Conservation (phyloP, 176 grass and related monocot species). For the Oryza rufipogon region DNA sequence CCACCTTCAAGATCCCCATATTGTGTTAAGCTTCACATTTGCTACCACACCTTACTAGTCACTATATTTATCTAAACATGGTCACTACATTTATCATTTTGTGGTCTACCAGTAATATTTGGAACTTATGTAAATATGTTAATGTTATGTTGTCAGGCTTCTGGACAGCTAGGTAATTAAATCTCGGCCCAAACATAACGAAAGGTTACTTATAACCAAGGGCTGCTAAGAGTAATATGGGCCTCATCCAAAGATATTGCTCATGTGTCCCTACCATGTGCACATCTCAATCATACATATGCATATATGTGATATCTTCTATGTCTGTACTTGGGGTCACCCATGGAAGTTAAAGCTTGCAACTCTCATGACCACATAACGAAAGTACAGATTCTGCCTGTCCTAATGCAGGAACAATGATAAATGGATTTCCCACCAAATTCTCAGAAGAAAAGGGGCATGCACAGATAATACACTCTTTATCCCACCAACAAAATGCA, state of each 20-base stretch:
- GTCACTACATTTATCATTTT: neutral
- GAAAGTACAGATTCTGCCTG: constrained; percentile 38
- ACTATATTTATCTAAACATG: neutral
- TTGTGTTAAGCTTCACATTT: neutral
- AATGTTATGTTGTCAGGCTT: neutral
- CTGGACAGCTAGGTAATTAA: neutral
- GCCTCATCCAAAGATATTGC: constrained; percentile 13
- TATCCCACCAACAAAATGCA: neutral
- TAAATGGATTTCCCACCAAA: neutral
- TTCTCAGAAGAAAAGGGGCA: neutral
- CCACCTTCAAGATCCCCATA: too few species aligned
- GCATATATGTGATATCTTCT: neutral
- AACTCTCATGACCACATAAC: constrained; percentile 5
- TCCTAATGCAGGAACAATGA: neutral
- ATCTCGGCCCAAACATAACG: neutral
- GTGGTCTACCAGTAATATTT: neutral
- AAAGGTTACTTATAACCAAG: neutral
- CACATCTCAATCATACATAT: constrained; percentile 33
- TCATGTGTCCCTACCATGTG: constrained; percentile 36
- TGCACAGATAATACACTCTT: neutral
- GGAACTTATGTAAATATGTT: neutral
- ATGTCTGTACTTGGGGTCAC: constrained; percentile 29
- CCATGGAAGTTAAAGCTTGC: constrained; percentile 1
- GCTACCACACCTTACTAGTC: neutral
- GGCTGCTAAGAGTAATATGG: neutral